phyloP scores from a whole-genome alignment of 2,329 filamentous ascomycete species.

The Diaporthe caulivora region DNA sequence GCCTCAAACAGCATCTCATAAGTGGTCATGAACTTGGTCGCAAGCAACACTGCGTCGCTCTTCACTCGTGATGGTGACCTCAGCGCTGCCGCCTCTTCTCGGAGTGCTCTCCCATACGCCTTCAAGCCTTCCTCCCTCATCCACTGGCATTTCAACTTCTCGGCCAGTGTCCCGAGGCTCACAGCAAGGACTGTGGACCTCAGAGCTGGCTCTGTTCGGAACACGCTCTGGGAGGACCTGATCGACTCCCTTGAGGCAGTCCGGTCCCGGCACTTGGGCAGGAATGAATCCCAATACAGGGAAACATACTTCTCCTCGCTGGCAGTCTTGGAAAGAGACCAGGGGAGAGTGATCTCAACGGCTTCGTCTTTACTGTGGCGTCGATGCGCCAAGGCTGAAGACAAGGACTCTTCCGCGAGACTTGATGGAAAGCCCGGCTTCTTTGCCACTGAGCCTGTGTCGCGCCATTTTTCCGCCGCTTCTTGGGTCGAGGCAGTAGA shows the following conservation, averaged over 20 bases:
- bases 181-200: conserved; percentile 28
- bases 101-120: conserved; percentile 41
- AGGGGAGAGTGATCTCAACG: neutral
- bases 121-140: conserved; percentile 41
- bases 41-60: conserved; percentile 42
- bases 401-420: neutral
- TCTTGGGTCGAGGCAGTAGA: conserved; percentile 35
- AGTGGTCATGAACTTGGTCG: conserved; percentile 43
- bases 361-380: conserved; percentile 7
- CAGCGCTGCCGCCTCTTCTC: conserved; percentile 40
- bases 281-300: conserved; percentile 20
- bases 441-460: neutral
- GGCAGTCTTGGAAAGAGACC: neutral
- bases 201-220: conserved; percentile 40
- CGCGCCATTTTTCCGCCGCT: neutral
- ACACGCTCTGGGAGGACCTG: conserved; percentile 40
- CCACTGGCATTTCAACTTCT: conserved; percentile 28
- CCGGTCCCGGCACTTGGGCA: neutral
- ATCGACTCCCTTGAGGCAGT: conserved; percentile 42
- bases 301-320: conserved; percentile 29
- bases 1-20: conserved; percentile 41
- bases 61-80: conserved; percentile 31
- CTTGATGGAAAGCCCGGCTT: neutral
- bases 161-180: conserved; percentile 39
- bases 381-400: conserved; percentile 17